Conservation (phyloP, 192 early-diverging fungal species). For the Mortierella hygrophila region DNA sequence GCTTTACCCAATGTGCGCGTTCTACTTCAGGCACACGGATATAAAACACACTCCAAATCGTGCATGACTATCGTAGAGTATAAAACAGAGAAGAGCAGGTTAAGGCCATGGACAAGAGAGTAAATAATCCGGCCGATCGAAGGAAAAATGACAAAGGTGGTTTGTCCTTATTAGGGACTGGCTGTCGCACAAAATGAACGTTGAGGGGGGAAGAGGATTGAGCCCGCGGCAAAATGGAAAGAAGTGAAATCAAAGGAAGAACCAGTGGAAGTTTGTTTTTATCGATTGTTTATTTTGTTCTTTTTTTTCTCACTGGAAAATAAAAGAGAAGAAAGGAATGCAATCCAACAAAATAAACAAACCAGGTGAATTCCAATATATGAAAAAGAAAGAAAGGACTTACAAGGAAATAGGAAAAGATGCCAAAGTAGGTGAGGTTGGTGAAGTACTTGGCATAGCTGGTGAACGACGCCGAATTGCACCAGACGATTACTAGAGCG, state of each 20-base stretch:
- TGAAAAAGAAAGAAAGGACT: conserved; percentile 1
- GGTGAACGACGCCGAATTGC: not conserved
- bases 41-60: conserved; percentile 26
- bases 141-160: not conserved
- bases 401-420: conserved; percentile 41
- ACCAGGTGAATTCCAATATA: not conserved
- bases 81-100: not conserved
- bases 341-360: not conserved
- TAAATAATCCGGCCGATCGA: not conserved
- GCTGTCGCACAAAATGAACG: not conserved
- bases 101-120: not conserved
- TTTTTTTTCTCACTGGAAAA: not conserved
- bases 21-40: conserved; percentile 27
- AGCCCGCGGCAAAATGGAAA: not conserved
- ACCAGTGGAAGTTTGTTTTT: not conserved
- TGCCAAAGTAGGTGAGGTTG: conserved; percentile 46
- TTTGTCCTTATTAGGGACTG: not conserved
- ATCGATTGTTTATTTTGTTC: not conserved
- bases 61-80: conserved; percentile 2
- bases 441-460: conserved; percentile 51
- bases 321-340: not conserved
- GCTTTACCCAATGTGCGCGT: conserved; percentile 30
- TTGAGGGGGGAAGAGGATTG: not conserved
- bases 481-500: conserved; percentile 36
- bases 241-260: not conserved